Percentiles rank a stretch among this genome's conserved stretches.
These are phyloP conservation scores for Russula ochroleuca DNA, from an alignment of 768 basidiomycete genomes.

Conservation along the genomic window DNA sequence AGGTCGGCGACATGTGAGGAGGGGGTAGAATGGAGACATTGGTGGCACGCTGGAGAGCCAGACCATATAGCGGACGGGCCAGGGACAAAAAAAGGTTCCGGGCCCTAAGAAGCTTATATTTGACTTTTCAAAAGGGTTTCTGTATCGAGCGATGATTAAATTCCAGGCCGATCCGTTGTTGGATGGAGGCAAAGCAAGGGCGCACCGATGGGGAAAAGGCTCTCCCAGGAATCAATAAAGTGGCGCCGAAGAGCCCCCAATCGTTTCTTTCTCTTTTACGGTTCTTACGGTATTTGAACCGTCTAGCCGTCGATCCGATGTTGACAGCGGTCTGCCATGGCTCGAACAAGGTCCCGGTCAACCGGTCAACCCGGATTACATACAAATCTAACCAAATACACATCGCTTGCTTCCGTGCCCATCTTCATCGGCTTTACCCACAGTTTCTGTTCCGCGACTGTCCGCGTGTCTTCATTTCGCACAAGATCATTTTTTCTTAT, in stretches of 20 bases:
- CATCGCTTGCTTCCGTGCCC: no score
- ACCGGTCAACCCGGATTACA: neutral
- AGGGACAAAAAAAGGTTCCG: constrained; percentile 29
- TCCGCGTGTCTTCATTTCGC: constrained; percentile 21
- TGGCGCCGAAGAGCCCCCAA: constrained; percentile 22
- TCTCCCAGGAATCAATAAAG: constrained; percentile 17
- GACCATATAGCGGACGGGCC: constrained; percentile 25
- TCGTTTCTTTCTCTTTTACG: constrained; percentile 10
- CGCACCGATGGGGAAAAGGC: constrained; percentile 20
- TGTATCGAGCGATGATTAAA: constrained; percentile 27
- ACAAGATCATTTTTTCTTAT: neutral
- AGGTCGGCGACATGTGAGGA: constrained; percentile 26
- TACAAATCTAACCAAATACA: no score
- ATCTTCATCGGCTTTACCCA: constrained; percentile 9
- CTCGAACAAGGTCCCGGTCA: neutral
- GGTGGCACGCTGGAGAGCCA: constrained; percentile 23
- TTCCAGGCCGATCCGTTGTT: constrained; percentile 27
- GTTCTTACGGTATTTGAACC: constrained; percentile 19
- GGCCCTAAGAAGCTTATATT: constrained; percentile 30
- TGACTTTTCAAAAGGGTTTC: constrained; percentile 28
- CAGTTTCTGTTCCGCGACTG: constrained; percentile 25
- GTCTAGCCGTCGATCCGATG: constrained; percentile 24
- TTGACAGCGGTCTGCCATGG: constrained; percentile 19
- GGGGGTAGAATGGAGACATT: constrained; percentile 27
- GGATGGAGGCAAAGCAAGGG: constrained; percentile 13